Conservation (phyloP, 2,329 filamentous ascomycete species). For the Fusarium verticillioides region DNA sequence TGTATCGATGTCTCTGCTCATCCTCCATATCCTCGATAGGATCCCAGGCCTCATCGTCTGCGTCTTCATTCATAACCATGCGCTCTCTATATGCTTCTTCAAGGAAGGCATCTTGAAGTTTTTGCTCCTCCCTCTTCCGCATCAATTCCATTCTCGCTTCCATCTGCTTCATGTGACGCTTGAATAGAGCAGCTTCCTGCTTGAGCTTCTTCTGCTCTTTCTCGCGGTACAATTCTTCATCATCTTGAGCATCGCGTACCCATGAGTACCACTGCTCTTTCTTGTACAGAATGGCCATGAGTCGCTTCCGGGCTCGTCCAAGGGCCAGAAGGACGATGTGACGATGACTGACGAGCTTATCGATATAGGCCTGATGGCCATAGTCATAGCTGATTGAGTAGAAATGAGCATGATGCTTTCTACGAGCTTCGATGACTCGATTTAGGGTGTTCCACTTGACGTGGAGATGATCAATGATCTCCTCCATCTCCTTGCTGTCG, state of each 20-base stretch:
- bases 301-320: slow-evolving; percentile 28
- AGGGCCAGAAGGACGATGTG: slow-evolving; percentile 34
- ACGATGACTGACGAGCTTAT: slow-evolving; percentile 41
- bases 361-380: slow-evolving; percentile 42
- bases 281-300: slow-evolving; percentile 33
- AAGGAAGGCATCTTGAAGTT: slow-evolving; percentile 45
- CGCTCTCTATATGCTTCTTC: slow-evolving; percentile 43
- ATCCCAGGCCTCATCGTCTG: slow-evolving; percentile 42
- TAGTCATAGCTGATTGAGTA: slow-evolving; percentile 41
- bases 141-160: slow-evolving; percentile 29
- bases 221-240: slow-evolving; percentile 39
- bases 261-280: slow-evolving; percentile 43
- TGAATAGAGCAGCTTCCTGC: slow-evolving; percentile 45
- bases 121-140: slow-evolving; percentile 42
- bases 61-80: slow-evolving; percentile 28
- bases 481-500: slow-evolving; percentile 16
- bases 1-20: slow-evolving; percentile 40
- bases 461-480: slow-evolving; percentile 37
- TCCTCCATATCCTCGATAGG: slow-evolving; percentile 43
- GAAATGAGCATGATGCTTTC: slow-evolving; percentile 42
- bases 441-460: slow-evolving; percentile 37
- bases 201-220: slow-evolving; percentile 47
- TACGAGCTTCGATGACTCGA: slow-evolving; percentile 43
- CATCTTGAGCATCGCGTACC: slow-evolving; percentile 40
- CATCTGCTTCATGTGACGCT: slow-evolving; percentile 40